Conservation (phyloP, 495 filamentous ascomycete species). For the Recurvomyces mirabilis region DNA sequence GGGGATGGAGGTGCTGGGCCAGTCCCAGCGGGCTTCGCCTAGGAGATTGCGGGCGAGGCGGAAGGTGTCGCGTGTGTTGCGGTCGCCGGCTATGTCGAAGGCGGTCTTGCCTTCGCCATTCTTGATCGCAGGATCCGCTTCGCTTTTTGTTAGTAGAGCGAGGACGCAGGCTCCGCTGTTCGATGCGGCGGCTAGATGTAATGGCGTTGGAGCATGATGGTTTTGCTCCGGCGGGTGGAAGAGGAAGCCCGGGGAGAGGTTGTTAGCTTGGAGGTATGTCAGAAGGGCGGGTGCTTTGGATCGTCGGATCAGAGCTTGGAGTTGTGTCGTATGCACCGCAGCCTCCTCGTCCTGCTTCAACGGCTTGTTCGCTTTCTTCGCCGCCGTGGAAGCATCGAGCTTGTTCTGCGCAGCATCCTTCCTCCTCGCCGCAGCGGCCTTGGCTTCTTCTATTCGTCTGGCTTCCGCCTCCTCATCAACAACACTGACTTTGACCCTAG, state of each 20-base stretch:
- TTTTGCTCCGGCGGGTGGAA: conserved; percentile 67
- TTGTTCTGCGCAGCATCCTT: neutral
- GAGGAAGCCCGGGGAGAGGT: conserved; percentile 52
- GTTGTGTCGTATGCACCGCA: conserved; percentile 69
- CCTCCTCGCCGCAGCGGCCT: conserved; percentile 8
- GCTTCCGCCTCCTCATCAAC: conserved; percentile 44
- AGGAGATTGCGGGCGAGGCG: conserved; percentile 73
- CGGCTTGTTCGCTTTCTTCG: conserved; percentile 40
- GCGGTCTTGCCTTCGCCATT: conserved; percentile 62
- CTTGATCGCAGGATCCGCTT: conserved; percentile 57
- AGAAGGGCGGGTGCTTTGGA: conserved; percentile 81
- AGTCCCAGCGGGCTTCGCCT: conserved; percentile 67
- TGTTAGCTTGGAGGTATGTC: conserved; percentile 66
- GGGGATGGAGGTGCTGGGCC: conserved; percentile 64
- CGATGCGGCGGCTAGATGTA: conserved; percentile 73
- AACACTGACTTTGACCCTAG: conserved; percentile 69
- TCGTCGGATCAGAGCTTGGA: conserved; percentile 77
- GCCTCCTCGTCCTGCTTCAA: conserved; percentile 75
- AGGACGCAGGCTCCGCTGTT: conserved; percentile 62
- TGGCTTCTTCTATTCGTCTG: conserved; percentile 23
- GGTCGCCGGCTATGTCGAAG: conserved; percentile 80
- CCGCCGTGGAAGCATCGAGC: conserved; percentile 25
- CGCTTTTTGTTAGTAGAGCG: conserved; percentile 64
- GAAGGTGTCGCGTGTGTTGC: conserved; percentile 81
- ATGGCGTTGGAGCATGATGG: conserved; percentile 71